Evolutionary conservation across 1,139 yeast genomes (phyloP), one percentile per base, ranked within the genome.

Genomic region (Maudiozyma humilis): DNA sequence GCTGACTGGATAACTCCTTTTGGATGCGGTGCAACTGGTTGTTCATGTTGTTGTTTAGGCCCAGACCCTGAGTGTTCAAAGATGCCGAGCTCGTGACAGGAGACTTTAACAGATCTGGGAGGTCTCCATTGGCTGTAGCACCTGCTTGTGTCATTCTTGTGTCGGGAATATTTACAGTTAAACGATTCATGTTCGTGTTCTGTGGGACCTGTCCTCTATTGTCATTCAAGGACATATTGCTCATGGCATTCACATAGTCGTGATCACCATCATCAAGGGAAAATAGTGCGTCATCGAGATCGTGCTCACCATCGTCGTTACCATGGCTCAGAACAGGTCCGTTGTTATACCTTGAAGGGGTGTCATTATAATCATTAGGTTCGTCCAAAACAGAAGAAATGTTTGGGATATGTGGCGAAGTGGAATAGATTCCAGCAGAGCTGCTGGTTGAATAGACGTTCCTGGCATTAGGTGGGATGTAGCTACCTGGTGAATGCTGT

Each of bases 381-480:
- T 49, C 49, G 41, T 50, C 55, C 38, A 56, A 43, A 10, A 64
- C 59, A 6, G 57, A 54, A 8, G 60, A 47, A 27, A 57, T 55
- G 45, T 56, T 62, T 25, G 56, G 56, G 20, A 53, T 47, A 23
- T 55, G 50, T 38, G 65, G 60, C 10, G 62, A 54, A 18, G 48
- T 46, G 20, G 47, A 45, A 32, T 45, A 44, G 32, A 32, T 25
- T 44, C 42, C 35, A 29, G n/a, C 23, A 3, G 40, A 19, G 15
- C 32, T 33, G 32, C 30, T 40, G 29, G 36, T 30, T 16, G 29
- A 38, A 7, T 34, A 42, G 32, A 52, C 44, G 40, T 44, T 49
- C 57, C 89, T 70, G 56, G 83, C 67, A 57, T 76, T 80, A 15
- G 89, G 91, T 25, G 89, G 89, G 37, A 82, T 67, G 54, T 82